These are phyloP conservation scores for Chrysoporthe cubensis DNA, from an alignment of 2,329 filamentous ascomycete species.

Conservation along the genomic window DNA sequence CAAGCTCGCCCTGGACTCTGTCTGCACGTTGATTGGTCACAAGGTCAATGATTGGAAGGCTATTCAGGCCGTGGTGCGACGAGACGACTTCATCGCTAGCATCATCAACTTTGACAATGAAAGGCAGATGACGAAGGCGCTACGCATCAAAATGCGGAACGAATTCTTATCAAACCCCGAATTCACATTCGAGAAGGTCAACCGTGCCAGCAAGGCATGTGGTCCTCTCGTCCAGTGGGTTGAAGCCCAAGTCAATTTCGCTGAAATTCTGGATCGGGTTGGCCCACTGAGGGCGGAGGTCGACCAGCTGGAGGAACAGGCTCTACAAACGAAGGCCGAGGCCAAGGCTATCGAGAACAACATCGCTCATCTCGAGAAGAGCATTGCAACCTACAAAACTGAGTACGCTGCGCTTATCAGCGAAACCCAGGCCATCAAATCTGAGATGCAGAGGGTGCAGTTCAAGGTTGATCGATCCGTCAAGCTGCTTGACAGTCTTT, in stretches of 20 bases:
- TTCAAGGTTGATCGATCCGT: slow-evolving; percentile 98
- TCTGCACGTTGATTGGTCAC: slow-evolving; percentile 91
- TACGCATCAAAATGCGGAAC: slow-evolving; percentile 86
- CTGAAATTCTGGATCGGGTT: slow-evolving; percentile 93
- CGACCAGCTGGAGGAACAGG: slow-evolving; percentile 80
- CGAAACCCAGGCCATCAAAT: slow-evolving; percentile 95
- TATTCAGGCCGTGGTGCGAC: slow-evolving; percentile 84
- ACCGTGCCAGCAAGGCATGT: slow-evolving; percentile 94
- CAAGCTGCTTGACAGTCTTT: slow-evolving; percentile 89
- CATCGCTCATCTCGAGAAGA: slow-evolving; percentile 81
- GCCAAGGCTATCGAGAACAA: slow-evolving; percentile 90
- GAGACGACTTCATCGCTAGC: slow-evolving; percentile 95
- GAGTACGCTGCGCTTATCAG: slow-evolving; percentile 96
- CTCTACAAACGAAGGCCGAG: slow-evolving; percentile 89
- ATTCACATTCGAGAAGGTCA: slow-evolving; percentile 95
- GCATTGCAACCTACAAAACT: slow-evolving; percentile 92
- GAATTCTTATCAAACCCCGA: slow-evolving; percentile 92
- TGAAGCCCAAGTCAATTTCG: slow-evolving; percentile 93
- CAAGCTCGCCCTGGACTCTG: slow-evolving; percentile 90
- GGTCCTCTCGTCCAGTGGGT: slow-evolving; percentile 98
- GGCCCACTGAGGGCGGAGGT: slow-evolving; percentile 93
- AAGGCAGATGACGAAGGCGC: slow-evolving; percentile 83
- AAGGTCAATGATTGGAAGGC: slow-evolving; percentile 90
- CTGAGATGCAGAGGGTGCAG: slow-evolving; percentile 93
- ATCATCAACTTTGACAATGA: slow-evolving; percentile 98